Conservation (phyloP, 1,139 yeast species). For the Debaryomyces psychrophilus region DNA sequence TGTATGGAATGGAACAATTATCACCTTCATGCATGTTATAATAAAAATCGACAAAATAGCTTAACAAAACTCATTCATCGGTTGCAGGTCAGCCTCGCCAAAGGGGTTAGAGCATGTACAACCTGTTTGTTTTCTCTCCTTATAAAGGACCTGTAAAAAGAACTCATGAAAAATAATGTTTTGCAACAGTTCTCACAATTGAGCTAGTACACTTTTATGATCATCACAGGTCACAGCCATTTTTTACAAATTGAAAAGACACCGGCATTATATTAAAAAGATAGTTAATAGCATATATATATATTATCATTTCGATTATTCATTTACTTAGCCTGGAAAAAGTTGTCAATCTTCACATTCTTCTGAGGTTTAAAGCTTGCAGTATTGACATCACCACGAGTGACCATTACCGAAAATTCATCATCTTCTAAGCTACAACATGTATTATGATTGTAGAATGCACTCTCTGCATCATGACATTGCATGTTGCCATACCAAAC, state of each 20-base stretch:
- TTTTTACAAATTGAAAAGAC: not conserved
- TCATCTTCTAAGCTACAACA: not conserved
- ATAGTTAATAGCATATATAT: not conserved
- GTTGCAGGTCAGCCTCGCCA: too few species aligned
- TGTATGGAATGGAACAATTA: too few species aligned
- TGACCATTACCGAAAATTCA: slow-evolving; percentile 1
- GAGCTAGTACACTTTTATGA: not conserved
- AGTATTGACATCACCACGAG: not conserved
- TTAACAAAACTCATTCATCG: too few species aligned
- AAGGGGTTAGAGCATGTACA: not conserved
- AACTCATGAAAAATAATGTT: not conserved
- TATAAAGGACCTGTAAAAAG: not conserved
- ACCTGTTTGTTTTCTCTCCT: not conserved
- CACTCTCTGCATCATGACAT: not conserved
- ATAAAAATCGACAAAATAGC: too few species aligned
- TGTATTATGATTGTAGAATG: not conserved
- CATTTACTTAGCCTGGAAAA: not conserved
- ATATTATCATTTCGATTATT: slow-evolving; percentile 16
- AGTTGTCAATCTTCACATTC: slow-evolving; percentile 2
- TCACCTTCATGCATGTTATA: too few species aligned
- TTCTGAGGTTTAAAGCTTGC: not conserved
- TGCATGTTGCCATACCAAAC: slow-evolving; percentile 6
- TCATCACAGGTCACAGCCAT: not conserved
- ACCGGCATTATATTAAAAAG: not conserved
- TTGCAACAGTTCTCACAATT: not conserved